phyloP scores from a whole-genome alignment of 2,329 filamentous ascomycete genomes.

The Fusarium sp. region DNA sequence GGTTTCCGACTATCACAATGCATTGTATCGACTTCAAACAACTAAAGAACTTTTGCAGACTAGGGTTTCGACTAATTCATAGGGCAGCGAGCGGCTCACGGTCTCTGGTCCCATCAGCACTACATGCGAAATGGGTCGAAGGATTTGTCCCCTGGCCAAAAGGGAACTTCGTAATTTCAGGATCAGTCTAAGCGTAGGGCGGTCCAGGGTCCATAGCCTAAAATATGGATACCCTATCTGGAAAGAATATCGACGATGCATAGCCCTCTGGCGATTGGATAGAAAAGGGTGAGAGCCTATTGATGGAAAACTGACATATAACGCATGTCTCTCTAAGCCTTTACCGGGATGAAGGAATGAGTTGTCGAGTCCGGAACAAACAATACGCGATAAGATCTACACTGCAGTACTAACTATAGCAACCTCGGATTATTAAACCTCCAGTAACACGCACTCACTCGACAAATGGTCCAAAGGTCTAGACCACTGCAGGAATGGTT shows the following conservation, averaged over 20 bases:
- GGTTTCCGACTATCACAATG: background rate
- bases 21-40: conserved; percentile 15
- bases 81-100: conserved; percentile 5
- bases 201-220: conserved; percentile 26
- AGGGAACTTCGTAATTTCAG: conserved; percentile 28
- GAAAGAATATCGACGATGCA: too few species aligned
- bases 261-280: background rate
- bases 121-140: conserved; percentile 12
- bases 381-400: conserved; percentile 19
- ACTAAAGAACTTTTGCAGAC: background rate
- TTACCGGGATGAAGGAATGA: background rate
- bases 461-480: conserved; percentile 23
- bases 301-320: background rate
- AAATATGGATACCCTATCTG: conserved; percentile 23
- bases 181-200: conserved; percentile 4
- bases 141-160: conserved; percentile 26
- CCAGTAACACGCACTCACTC: conserved; percentile 4
- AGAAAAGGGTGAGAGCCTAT: background rate
- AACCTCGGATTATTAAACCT: background rate
- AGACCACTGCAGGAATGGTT: conserved; percentile 11
- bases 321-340: background rate
- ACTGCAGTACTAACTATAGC: background rate
- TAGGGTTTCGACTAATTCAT: conserved; percentile 19
- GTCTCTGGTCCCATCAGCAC: background rate
- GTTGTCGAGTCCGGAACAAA: background rate